A percentile compares a stretch with the other conserved stretches of the same genome.
These are phyloP conservation scores for Trichothecium roseum DNA, from an alignment of 2,329 filamentous ascomycete genomes.

Conservation along the genomic window DNA sequence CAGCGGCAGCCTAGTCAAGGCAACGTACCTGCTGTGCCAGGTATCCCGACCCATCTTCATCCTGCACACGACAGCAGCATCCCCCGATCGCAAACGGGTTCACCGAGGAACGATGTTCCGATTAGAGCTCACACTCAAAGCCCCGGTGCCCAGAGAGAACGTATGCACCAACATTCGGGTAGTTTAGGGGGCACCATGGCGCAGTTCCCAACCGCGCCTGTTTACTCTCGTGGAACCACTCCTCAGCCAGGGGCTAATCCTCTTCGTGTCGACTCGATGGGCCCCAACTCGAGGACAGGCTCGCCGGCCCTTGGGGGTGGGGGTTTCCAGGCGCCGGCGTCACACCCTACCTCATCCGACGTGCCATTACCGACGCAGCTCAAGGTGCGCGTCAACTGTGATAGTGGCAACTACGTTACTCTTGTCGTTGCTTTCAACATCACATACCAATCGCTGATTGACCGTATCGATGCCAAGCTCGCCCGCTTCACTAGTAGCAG, in stretches of 20 bases:
- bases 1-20: conserved; percentile 42
- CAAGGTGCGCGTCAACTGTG: conserved; percentile 91
- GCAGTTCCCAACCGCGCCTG: conserved; percentile 45
- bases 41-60: conserved; percentile 62
- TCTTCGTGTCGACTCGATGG: conserved; percentile 27
- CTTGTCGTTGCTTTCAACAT: conserved; percentile 96
- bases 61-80: conserved; percentile 51
- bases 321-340: conserved; percentile 12
- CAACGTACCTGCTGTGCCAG: conserved; percentile 60
- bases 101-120: conserved; percentile 60
- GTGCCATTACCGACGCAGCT: conserved; percentile 60
- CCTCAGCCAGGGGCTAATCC: conserved; percentile 24
- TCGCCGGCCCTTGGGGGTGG: conserved; percentile 34
- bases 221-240: conserved; percentile 38
- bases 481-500: conserved; percentile 76
- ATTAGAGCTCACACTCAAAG: conserved; percentile 61
- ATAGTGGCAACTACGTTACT: conserved; percentile 76
- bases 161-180: conserved; percentile 37
- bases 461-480: conserved; percentile 92
- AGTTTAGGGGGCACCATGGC: conserved; percentile 41
- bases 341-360: conserved; percentile 31
- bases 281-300: conserved; percentile 30
- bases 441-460: conserved; percentile 83
- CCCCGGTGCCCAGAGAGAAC: conserved; percentile 55
- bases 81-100: conserved; percentile 72